Percentiles rank a stretch among this genome's conserved stretches.
Conservation (phyloP, 805 yeast species). For the Metschnikowia proteae region DNA sequence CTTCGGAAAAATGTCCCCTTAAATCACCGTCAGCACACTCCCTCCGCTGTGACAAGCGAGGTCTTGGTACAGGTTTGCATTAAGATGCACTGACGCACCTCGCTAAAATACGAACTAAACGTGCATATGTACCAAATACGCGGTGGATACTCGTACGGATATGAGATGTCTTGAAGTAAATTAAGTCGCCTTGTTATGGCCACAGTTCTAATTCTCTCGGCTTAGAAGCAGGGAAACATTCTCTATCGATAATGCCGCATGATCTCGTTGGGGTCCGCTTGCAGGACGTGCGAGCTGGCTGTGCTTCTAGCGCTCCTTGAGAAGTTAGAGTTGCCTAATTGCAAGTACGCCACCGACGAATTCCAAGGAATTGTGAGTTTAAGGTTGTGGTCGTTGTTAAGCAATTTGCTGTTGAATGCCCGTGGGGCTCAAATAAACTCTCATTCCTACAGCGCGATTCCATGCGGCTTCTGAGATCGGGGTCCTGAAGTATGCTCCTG, state of each 20-base stretch:
- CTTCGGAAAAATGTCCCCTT: background rate
- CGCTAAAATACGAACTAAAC: conserved; percentile 5
- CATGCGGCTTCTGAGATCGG: background rate
- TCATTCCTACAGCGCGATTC: background rate
- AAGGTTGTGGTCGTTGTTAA: background rate
- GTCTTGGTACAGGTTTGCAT: conserved; percentile 3
- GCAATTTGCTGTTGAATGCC: background rate
- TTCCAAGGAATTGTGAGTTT: background rate
- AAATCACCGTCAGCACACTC: background rate
- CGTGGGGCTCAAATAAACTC: background rate
- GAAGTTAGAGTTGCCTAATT: too few species aligned
- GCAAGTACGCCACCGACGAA: background rate
- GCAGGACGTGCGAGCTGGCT: background rate
- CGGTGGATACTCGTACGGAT: background rate
- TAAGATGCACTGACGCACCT: background rate
- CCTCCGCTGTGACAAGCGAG: conserved; percentile 1
- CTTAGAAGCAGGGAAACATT: conserved; percentile 2
- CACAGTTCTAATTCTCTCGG: background rate
- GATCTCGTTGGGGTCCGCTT: background rate
- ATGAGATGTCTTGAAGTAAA: background rate
- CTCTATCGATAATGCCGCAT: conserved; percentile 1
- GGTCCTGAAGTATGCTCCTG: too few species aligned
- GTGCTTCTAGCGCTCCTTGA: background rate
- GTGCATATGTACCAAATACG: conserved; percentile 1
- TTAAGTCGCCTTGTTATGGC: background rate